These are phyloP conservation scores for Lepidium campestre DNA, from an alignment of 441 rosid species.

Conservation along the genomic window DNA sequence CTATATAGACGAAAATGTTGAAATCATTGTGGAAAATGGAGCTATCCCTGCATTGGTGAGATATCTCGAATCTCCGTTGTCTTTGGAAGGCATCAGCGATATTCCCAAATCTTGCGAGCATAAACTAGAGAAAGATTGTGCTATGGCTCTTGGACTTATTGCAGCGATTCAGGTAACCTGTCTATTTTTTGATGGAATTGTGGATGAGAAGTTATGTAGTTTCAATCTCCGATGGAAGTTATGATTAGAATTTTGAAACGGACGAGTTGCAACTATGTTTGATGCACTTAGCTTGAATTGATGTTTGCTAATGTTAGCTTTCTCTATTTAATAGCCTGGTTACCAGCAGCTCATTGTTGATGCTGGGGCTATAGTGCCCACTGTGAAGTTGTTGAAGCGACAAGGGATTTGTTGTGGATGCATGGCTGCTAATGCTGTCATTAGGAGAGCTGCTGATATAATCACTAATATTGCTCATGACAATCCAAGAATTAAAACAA, in stretches of 20 bases:
- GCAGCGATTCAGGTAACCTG: conserved; percentile 45
- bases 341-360: conserved; percentile 61
- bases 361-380: conserved; percentile 49
- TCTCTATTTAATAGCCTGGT: conserved; percentile 39
- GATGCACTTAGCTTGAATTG: neutral
- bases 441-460: conserved; percentile 62
- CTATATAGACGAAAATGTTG: conserved; percentile 42
- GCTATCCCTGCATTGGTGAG: conserved; percentile 51
- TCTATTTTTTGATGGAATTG: neutral
- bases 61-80: conserved; percentile 37
- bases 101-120: conserved; percentile 33
- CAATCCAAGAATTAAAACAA: conserved; percentile 49
- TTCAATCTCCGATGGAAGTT: neutral
- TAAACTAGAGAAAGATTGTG: conserved; percentile 53
- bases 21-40: conserved; percentile 46
- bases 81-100: conserved; percentile 13
- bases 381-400: conserved; percentile 42
- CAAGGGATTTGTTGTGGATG: conserved; percentile 22
- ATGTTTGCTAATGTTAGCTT: neutral
- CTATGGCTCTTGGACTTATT: conserved; percentile 51
- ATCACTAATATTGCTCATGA: conserved; percentile 64
- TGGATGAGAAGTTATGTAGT: neutral
- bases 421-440: conserved; percentile 33
- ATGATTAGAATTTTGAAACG: neutral
- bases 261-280: neutral